Evolutionary conservation across 2,329 filamentous ascomycete species (phyloP), one percentile per base, ranked within the genome.

Genomic region (Amesomyces nigricolor): DNA sequence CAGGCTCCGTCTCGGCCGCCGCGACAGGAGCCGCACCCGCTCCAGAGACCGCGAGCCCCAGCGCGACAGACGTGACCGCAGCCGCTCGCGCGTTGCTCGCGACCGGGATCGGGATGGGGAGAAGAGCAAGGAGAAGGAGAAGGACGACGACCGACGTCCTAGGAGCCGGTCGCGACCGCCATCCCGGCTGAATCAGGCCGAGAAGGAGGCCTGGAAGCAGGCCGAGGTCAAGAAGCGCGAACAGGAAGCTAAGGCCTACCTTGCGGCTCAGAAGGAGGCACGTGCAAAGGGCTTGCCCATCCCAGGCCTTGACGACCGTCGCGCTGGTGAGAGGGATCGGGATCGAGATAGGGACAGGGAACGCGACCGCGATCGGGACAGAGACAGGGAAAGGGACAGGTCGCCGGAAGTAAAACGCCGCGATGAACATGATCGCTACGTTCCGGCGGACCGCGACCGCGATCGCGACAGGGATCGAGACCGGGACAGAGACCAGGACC

Each of bases 171-270:
- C 78, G 22, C 74, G 74, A 29, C 74, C 73, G 1, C 69, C 72
- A 2, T 69, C 72, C 0, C 69, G 67, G 14, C 67, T 74, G 17
- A 76, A 72, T 54, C 76, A 76, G 47, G 73, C 76, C n/a, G 75
- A 75, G 40, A 70, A 75, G 26, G 79, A 82, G 62, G 75, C 75
- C 14, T 80, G 80, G 75, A 85, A 85, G 65, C 77, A 79, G 60
- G 78, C 79, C 56, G 81, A 84, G 62, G 81, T 83, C 51, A 80
- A 76, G 66, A 81, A 82, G 65, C 77, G 82, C 49, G 81, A 85
- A 66, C 78, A 78, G 59, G 82, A 85, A 67, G 83, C 83, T 39
- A 85, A 83, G 66, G 81, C 80, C 4, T 86, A 85, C 62, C 71
- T 85, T 38, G 81, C 81, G 6, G 81, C 80, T 2, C 80, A 83